Evolutionary conservation across 495 filamentous ascomycete species (phyloP).

Genomic region (Xylaria longipes): DNA sequence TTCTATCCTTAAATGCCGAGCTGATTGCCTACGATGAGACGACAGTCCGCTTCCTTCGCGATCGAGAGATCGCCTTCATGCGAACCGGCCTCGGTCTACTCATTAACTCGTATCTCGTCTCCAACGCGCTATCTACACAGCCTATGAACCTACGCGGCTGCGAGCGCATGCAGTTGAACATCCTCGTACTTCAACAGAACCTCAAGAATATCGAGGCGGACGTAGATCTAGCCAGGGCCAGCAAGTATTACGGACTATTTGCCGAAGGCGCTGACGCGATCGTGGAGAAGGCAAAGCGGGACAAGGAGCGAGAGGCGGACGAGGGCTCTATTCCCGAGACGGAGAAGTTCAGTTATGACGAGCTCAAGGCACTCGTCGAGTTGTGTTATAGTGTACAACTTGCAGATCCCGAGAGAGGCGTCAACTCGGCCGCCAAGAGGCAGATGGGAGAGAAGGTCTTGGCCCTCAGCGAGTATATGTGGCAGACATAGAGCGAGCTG

Average conservation of each 20-base stretch:
- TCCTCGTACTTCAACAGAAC: constrained; percentile 93
- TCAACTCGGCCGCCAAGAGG: constrained; percentile 73
- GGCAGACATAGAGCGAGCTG: constrained; percentile 53
- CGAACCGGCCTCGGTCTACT: constrained; percentile 73
- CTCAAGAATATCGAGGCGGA: constrained; percentile 87
- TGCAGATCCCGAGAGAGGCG: constrained; percentile 72
- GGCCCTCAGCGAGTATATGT: constrained; percentile 80
- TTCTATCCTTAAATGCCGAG: constrained; percentile 78
- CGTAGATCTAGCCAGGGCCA: constrained; percentile 71
- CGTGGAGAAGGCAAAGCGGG: constrained; percentile 65
- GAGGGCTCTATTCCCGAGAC: constrained; percentile 44
- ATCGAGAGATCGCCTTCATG: constrained; percentile 71
- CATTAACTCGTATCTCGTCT: constrained; percentile 71
- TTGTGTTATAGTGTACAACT: constrained; percentile 85
- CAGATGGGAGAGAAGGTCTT: constrained; percentile 76
- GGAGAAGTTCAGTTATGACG: constrained; percentile 75
- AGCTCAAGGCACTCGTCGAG: constrained; percentile 82
- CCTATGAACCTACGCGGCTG: constrained; percentile 79
- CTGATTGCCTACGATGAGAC: constrained; percentile 86
- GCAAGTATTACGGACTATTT: constrained; percentile 82
- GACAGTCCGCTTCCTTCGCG: constrained; percentile 70
- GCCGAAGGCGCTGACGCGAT: constrained; percentile 74
- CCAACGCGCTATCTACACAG: constrained; percentile 66
- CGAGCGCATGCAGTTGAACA: constrained; percentile 83
- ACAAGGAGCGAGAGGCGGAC: constrained; percentile 42